A percentile compares a stretch with the other conserved stretches of the same genome.
Evolutionary conservation across 768 basidiomycete species (phyloP).

Genomic region (Polyporus arcularius): DNA sequence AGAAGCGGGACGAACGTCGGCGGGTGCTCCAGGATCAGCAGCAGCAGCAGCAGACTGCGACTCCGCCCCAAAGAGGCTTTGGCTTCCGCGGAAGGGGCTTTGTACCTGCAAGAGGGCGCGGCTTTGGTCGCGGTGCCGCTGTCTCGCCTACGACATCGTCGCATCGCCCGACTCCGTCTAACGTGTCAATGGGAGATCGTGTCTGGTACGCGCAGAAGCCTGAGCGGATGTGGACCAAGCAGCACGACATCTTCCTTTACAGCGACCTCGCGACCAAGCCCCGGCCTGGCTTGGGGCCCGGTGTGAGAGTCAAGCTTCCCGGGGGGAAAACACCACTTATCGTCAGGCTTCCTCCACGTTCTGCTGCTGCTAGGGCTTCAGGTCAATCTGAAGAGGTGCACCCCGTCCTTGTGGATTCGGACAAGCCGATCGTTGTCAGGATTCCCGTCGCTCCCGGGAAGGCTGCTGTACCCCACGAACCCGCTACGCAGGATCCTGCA

Average conservation of each 20-base stretch:
- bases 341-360: conserved; percentile 39
- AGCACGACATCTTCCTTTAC: conserved; percentile 74
- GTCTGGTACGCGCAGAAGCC: conserved; percentile 77
- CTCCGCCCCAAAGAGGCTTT: conserved; percentile 33
- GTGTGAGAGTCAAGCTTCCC: conserved; percentile 65
- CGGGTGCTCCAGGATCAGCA: conserved; percentile 38
- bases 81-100: conserved; percentile 50
- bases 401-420: conserved; percentile 40
- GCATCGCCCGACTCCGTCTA: conserved; percentile 25
- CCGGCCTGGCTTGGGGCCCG: conserved; percentile 54
- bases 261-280: conserved; percentile 60
- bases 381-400: conserved; percentile 3
- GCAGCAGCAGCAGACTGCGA: conserved; percentile 36
- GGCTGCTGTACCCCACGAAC: conserved; percentile 17
- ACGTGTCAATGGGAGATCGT: conserved; percentile 39
- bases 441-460: conserved; percentile 47
- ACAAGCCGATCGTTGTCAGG: conserved; percentile 50
- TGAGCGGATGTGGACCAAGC: conserved; percentile 82
- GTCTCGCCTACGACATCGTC: conserved; percentile 21
- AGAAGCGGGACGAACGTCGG: conserved; percentile 64
- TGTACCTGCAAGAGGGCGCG: conserved; percentile 44
- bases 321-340: conserved; percentile 43
- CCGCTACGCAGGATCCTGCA: conserved; percentile 14
- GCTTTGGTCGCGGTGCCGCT: conserved; percentile 31
- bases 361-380: conserved; percentile 9